Conservation (phyloP, 805 yeast species). For the Scheffersomyces spartinae region DNA sequence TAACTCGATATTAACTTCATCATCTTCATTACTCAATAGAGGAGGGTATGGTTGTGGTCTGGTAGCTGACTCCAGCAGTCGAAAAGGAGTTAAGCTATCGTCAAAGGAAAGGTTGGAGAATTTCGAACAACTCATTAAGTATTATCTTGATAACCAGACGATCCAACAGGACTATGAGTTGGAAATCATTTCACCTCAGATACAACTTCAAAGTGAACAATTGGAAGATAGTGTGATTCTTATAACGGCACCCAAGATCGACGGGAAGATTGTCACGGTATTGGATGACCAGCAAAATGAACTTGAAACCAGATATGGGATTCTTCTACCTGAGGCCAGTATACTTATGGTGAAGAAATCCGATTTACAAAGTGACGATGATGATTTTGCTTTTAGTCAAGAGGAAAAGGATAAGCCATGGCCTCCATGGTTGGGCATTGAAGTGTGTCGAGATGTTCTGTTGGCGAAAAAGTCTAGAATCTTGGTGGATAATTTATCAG, state of each 20-base stretch:
- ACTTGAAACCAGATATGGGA: conserved; percentile 59
- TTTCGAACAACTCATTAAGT: conserved; percentile 20
- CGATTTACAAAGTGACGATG: conserved; percentile 29
- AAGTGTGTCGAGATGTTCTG: conserved; percentile 45
- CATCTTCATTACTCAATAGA: conserved; percentile 33
- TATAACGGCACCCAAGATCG: conserved; percentile 64
- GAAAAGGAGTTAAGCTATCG: too few species aligned
- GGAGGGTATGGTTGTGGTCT: conserved; percentile 9
- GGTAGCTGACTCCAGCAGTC: too few species aligned
- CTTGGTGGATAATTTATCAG: conserved; percentile 53
- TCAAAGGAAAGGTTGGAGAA: conserved; percentile 14
- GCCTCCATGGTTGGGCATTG: conserved; percentile 89
- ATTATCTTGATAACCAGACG: conserved; percentile 10
- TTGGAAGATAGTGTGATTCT: conserved; percentile 45
- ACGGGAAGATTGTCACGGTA: conserved; percentile 57
- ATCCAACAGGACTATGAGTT: conserved; percentile 28
- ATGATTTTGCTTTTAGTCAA: too few species aligned
- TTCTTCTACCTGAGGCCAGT: conserved; percentile 57
- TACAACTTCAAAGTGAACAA: conserved; percentile 29
- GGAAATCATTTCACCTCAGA: conserved; percentile 31
- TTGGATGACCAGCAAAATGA: conserved; percentile 27
- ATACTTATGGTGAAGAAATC: conserved; percentile 53
- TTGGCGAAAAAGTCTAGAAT: conserved; percentile 35
- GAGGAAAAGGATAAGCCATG: too few species aligned
- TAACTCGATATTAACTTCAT: conserved; percentile 3